Evolutionary conservation across 2,329 filamentous ascomycete species (phyloP).

Genomic region (Lachnellula cervina): DNA sequence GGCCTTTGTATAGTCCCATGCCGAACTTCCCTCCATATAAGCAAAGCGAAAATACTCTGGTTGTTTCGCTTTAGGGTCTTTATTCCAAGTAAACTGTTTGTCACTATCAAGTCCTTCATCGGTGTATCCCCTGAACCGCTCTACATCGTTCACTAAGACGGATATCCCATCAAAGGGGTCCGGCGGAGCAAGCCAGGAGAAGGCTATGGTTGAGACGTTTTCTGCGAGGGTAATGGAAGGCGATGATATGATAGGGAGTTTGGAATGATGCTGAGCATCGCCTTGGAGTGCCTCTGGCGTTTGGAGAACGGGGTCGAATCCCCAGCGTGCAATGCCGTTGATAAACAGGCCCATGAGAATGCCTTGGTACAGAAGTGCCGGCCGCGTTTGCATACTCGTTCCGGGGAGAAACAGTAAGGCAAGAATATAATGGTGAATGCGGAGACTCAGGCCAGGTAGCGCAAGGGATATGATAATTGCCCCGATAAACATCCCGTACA

Average conservation of each 20-base stretch:
- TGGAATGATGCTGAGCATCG: slow-evolving; percentile 58
- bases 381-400: slow-evolving; percentile 82
- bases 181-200: slow-evolving; percentile 36
- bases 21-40: slow-evolving; percentile 60
- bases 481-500: slow-evolving; percentile 66
- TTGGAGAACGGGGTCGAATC: slow-evolving; percentile 83
- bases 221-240: slow-evolving; percentile 46
- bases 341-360: slow-evolving; percentile 86
- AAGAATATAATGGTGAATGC: slow-evolving; percentile 94
- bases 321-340: slow-evolving; percentile 91
- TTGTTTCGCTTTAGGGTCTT: slow-evolving; percentile 39
- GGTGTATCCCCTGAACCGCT: slow-evolving; percentile 70
- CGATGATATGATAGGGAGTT: slow-evolving; percentile 50
- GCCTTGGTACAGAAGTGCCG: slow-evolving; percentile 81
- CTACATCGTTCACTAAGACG: slow-evolving; percentile 80
- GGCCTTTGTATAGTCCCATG: slow-evolving; percentile 70
- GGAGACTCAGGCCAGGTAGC: slow-evolving; percentile 72
- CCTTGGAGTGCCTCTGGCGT: slow-evolving; percentile 68
- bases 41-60: slow-evolving; percentile 76
- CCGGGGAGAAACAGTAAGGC: slow-evolving; percentile 82
- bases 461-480: slow-evolving; percentile 66
- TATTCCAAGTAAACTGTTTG: slow-evolving; percentile 54
- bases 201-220: slow-evolving; percentile 39
- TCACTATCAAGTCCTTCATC: slow-evolving; percentile 42
- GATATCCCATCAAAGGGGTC: slow-evolving; percentile 68